Percentiles rank a stretch among this genome's conserved stretches.
phyloP scores from a whole-genome alignment of 1,284 basidiomycete species.

The Cutaneotrichosporon sp. region DNA sequence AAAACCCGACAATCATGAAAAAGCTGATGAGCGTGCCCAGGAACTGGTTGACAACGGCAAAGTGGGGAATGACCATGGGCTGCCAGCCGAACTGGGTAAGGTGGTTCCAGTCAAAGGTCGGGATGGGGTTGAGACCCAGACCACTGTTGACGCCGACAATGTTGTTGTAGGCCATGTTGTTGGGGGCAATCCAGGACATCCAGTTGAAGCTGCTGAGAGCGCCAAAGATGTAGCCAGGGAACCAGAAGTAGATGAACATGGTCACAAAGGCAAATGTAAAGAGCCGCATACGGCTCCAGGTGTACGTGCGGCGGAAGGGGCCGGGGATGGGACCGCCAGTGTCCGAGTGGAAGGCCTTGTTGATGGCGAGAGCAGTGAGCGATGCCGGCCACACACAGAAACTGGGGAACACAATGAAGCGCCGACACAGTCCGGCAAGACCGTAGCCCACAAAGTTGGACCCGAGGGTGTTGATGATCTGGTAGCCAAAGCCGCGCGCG shows the following conservation, averaged over 20 bases:
- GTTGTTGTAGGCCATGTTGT: conserved; percentile 23
- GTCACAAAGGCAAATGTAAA: conserved; percentile 38
- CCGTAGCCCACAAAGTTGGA: conserved; percentile 54
- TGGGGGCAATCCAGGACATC: conserved; percentile 58
- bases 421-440: conserved; percentile 51
- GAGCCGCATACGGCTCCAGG: conserved; percentile 41
- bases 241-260: conserved; percentile 48
- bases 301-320: conserved; percentile 37
- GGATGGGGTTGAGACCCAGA: conserved; percentile 29
- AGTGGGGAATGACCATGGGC: conserved; percentile 15
- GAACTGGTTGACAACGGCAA: conserved; percentile 31
- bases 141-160: conserved; percentile 33
- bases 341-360: conserved; percentile 48
- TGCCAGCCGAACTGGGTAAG: background rate
- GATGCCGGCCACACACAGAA: conserved; percentile 51
- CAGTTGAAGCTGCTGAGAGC: conserved; percentile 57
- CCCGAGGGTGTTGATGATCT: conserved; percentile 44
- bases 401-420: conserved; percentile 51
- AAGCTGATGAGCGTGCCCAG: conserved; percentile 25
- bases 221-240: conserved; percentile 46
- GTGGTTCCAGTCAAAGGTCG: conserved; percentile 44
- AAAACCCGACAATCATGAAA: conserved; percentile 22
- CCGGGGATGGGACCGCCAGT: conserved; percentile 44
- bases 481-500: conserved; percentile 48
- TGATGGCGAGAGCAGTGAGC: conserved; percentile 50